Percentiles rank a stretch among this genome's conserved stretches.
Evolutionary conservation across 2,329 filamentous ascomycete genomes (phyloP).

Genomic region (Fusarium keratoplasticum): DNA sequence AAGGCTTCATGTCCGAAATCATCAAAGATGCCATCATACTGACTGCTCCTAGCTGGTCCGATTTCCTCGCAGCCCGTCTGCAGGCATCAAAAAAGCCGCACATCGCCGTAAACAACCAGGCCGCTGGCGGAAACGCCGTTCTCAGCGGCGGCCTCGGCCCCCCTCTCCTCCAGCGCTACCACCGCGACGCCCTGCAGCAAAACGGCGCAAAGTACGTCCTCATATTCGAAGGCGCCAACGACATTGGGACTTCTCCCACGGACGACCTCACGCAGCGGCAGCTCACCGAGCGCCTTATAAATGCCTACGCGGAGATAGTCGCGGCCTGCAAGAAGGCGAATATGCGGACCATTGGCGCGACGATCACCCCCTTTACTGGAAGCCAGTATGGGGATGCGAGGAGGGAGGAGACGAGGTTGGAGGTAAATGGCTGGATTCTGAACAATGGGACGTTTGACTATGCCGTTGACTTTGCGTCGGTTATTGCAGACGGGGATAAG

Average conservation of each 20-base stretch:
- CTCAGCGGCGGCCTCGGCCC: constrained; percentile 24
- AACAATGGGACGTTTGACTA: constrained; percentile 23
- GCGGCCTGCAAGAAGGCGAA: background rate
- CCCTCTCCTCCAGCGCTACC: constrained; percentile 22
- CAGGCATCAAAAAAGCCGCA: constrained; percentile 14
- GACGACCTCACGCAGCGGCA: constrained; percentile 16
- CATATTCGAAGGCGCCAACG: constrained; percentile 24
- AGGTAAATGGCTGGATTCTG: constrained; percentile 28
- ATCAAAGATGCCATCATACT: background rate
- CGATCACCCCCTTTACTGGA: constrained; percentile 25
- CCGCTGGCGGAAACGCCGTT: constrained; percentile 30
- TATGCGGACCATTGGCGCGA: constrained; percentile 13
- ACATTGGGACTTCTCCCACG: constrained; percentile 14
- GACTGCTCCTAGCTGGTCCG: constrained; percentile 12
- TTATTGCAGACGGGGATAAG: constrained; percentile 26
- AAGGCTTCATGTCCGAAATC: background rate
- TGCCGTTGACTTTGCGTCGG: constrained; percentile 19
- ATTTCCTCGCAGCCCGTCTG: constrained; percentile 20
- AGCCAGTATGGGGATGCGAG: constrained; percentile 20
- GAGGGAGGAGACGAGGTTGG: constrained; percentile 12
- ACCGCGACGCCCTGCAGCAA: constrained; percentile 25
- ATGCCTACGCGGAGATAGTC: constrained; percentile 13
- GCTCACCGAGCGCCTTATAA: background rate
- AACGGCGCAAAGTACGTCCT: constrained; percentile 18
- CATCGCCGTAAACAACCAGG: constrained; percentile 32